Conservation (phyloP, 2,329 filamentous ascomycete genomes). For the Beauveria brongniartii region DNA sequence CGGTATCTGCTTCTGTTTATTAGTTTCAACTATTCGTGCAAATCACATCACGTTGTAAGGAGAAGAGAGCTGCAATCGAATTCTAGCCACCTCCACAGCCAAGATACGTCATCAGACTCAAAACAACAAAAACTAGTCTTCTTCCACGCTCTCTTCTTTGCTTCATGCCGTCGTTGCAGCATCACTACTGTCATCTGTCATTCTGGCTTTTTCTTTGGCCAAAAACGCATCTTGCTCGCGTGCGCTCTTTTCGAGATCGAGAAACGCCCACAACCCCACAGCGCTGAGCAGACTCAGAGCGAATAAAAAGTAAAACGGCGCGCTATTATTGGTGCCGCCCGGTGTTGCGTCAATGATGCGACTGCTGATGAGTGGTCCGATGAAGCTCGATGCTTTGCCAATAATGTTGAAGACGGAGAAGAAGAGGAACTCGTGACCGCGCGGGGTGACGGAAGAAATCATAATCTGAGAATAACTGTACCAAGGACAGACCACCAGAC, state of each 20-base stretch:
- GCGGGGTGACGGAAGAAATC: constrained; percentile 61
- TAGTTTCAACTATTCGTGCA: neutral
- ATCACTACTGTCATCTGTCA: neutral
- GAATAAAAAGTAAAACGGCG: constrained; percentile 60
- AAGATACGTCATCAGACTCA: neutral
- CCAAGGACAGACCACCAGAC: constrained; percentile 60
- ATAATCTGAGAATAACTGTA: constrained; percentile 65
- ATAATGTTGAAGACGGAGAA: constrained; percentile 62
- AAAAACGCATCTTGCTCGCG: constrained; percentile 51
- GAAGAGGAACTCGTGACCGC: constrained; percentile 62
- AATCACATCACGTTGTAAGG: neutral
- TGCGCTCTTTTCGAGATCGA: constrained; percentile 54
- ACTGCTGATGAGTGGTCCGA: constrained; percentile 59
- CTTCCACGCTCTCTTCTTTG: neutral
- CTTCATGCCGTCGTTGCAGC: neutral
- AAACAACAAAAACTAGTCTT: neutral
- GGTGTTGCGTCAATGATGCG: constrained; percentile 59
- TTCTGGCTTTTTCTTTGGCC: constrained; percentile 23
- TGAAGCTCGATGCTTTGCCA: constrained; percentile 60
- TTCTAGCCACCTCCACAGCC: neutral
- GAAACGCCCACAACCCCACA: constrained; percentile 41
- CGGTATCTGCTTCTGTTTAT: neutral
- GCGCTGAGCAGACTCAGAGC: constrained; percentile 49
- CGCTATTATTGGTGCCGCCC: constrained; percentile 45
- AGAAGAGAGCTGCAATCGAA: neutral